Conservation (phyloP, 495 filamentous ascomycete species). For the Talaromyces nanjingensis region DNA sequence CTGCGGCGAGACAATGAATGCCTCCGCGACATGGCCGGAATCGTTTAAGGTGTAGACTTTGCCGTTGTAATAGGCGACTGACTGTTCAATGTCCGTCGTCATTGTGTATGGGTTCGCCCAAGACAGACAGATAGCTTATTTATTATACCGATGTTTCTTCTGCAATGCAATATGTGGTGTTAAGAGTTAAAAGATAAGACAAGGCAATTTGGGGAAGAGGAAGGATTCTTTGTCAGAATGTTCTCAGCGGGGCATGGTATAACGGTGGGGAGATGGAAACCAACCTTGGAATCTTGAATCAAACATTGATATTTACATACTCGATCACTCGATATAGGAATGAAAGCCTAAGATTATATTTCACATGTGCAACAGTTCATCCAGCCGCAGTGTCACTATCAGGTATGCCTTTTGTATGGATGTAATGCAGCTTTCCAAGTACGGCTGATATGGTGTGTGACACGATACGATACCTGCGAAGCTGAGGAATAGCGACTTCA, state of each 20-base stretch:
- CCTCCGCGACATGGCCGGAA: background rate
- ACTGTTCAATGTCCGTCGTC: background rate
- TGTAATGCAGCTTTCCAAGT: background rate
- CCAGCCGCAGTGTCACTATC: too few relatives aligned
- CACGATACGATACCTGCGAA: too few relatives aligned
- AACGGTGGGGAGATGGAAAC: too few relatives aligned
- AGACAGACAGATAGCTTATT: background rate
- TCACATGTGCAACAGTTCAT: too few relatives aligned
- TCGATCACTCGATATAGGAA: too few relatives aligned
- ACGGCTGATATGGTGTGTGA: too few relatives aligned
- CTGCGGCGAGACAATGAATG: background rate
- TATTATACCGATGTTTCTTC: background rate
- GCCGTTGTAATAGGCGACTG: slow-evolving; percentile 8
- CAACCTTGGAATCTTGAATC: too few relatives aligned
- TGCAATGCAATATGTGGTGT: background rate
- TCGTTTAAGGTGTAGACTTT: slow-evolving; percentile 1
- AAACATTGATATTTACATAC: too few relatives aligned
- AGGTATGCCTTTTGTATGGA: background rate
- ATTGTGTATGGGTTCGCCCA: background rate
- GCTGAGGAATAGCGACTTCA: too few relatives aligned
- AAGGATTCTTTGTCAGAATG: background rate
- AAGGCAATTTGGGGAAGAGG: background rate
- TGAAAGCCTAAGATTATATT: too few relatives aligned
- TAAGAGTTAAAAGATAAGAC: background rate
- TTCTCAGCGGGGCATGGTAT: too few relatives aligned